These are phyloP conservation scores for Didymella segeticola DNA, from an alignment of 2,329 filamentous ascomycete genomes.

Conservation along the genomic window DNA sequence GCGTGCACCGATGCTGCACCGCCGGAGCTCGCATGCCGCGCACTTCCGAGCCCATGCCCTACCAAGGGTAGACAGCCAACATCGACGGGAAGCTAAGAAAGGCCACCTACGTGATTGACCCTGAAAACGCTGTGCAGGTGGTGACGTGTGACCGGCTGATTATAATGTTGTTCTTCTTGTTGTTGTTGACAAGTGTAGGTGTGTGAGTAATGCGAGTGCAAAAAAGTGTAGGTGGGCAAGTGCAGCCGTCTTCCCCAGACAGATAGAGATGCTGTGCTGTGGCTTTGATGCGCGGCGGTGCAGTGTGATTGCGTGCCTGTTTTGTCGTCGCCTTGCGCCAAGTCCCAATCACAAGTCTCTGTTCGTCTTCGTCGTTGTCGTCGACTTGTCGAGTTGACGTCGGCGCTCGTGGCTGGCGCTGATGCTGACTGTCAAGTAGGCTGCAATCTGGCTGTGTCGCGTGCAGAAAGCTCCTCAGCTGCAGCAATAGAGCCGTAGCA, in stretches of 20 bases:
- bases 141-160: neutral
- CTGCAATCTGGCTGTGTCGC: constrained; percentile 3
- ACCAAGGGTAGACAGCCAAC: too few species aligned
- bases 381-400: constrained; percentile 12
- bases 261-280: neutral
- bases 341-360: constrained; percentile 14
- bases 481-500: constrained; percentile 8
- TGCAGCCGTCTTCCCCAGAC: constrained; percentile 2
- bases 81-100: constrained; percentile 10
- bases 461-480: constrained; percentile 13
- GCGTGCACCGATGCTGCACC: constrained; percentile 3
- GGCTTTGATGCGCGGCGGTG: too few species aligned
- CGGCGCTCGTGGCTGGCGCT: constrained; percentile 9
- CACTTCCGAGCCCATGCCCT: constrained; percentile 11
- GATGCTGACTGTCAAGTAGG: neutral
- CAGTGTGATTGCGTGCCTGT: constrained; percentile 5
- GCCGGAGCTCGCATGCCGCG: constrained; percentile 11
- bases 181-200: too few species aligned
- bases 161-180: too few species aligned
- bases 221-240: too few species aligned
- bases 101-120: constrained; percentile 20
- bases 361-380: too few species aligned
- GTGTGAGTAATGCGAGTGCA: too few species aligned
- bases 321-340: constrained; percentile 12
- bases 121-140: neutral